phyloP scores from a whole-genome alignment of 2,329 filamentous ascomycete species.

The Botrytis paeoniae region DNA sequence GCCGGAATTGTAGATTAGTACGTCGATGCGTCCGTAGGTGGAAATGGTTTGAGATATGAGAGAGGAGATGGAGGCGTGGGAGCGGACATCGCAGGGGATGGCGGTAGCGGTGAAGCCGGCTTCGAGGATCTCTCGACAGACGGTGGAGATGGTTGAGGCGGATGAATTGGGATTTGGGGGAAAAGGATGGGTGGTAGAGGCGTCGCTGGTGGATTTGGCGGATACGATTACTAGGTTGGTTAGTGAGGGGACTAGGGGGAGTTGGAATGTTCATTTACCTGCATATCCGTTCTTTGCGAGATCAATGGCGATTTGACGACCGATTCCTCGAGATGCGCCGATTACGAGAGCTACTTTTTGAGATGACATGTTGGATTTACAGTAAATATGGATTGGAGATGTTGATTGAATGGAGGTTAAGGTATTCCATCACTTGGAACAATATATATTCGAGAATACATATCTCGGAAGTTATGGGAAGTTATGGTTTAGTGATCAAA shows the following conservation, averaged over 20 bases:
- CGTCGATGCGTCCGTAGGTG: conserved; percentile 56
- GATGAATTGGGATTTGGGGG: conserved; percentile 76
- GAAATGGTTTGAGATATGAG: conserved; percentile 53
- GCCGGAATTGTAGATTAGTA: conserved; percentile 77
- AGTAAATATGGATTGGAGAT: neutral
- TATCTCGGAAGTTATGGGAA: neutral
- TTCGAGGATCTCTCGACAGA: conserved; percentile 67
- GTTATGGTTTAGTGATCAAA: conserved; percentile 15
- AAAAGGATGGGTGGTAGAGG: conserved; percentile 54
- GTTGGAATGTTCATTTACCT: conserved; percentile 45
- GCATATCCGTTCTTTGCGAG: conserved; percentile 68
- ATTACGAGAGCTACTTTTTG: conserved; percentile 63
- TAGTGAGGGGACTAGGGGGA: neutral
- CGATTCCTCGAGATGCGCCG: conserved; percentile 77
- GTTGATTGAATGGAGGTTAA: neutral
- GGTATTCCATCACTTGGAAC: neutral
- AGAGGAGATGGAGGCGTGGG: conserved; percentile 54
- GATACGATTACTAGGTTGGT: conserved; percentile 54
- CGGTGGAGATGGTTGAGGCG: conserved; percentile 76
- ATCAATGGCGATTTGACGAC: conserved; percentile 71
- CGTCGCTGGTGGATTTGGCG: conserved; percentile 70
- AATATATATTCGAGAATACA: neutral
- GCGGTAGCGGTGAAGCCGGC: conserved; percentile 62
- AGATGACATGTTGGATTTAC: conserved; percentile 21
- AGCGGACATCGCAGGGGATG: conserved; percentile 68